Conservation (phyloP, 768 basidiomycete species). For the Lenzites betulinus region DNA sequence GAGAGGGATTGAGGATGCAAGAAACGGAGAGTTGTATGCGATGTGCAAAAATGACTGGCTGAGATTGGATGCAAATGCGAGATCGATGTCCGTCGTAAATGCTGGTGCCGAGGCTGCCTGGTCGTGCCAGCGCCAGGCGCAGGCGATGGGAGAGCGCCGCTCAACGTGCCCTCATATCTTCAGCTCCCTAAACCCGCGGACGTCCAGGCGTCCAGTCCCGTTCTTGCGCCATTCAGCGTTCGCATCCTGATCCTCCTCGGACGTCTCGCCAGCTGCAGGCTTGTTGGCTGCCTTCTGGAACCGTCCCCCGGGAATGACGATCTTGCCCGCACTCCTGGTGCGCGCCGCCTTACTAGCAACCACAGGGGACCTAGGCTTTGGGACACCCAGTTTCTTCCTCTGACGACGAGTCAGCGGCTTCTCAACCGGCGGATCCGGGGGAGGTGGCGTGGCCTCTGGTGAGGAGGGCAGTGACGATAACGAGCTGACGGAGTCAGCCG, state of each 20-base stretch:
- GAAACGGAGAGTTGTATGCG: slow-evolving; percentile 5
- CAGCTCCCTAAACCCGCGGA: slow-evolving; percentile 76
- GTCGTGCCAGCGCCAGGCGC: not conserved
- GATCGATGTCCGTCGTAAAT: slow-evolving; percentile 2
- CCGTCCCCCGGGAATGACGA: slow-evolving; percentile 63
- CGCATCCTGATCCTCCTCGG: slow-evolving; percentile 35
- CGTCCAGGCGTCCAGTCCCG: slow-evolving; percentile 72
- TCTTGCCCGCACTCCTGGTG: slow-evolving; percentile 52
- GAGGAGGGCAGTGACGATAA: slow-evolving; percentile 41
- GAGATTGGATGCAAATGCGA: slow-evolving; percentile 11
- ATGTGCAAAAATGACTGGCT: slow-evolving; percentile 16
- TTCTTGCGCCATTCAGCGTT: slow-evolving; percentile 63
- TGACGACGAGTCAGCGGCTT: slow-evolving; percentile 64
- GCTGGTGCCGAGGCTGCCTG: not conserved
- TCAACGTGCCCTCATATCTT: slow-evolving; percentile 50
- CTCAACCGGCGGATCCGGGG: slow-evolving; percentile 32
- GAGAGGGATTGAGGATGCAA: slow-evolving; percentile 1
- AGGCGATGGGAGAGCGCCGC: slow-evolving; percentile 5
- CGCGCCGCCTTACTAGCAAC: slow-evolving; percentile 25
- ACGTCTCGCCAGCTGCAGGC: slow-evolving; percentile 24
- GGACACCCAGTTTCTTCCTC: slow-evolving; percentile 67
- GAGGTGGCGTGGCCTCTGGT: slow-evolving; percentile 34
- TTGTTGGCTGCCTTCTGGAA: slow-evolving; percentile 38
- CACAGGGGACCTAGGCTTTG: slow-evolving; percentile 48
- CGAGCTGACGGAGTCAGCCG: slow-evolving; percentile 37